phyloP scores from a whole-genome alignment of 2,329 filamentous ascomycete genomes.

The Xylaria hypoxylon region DNA sequence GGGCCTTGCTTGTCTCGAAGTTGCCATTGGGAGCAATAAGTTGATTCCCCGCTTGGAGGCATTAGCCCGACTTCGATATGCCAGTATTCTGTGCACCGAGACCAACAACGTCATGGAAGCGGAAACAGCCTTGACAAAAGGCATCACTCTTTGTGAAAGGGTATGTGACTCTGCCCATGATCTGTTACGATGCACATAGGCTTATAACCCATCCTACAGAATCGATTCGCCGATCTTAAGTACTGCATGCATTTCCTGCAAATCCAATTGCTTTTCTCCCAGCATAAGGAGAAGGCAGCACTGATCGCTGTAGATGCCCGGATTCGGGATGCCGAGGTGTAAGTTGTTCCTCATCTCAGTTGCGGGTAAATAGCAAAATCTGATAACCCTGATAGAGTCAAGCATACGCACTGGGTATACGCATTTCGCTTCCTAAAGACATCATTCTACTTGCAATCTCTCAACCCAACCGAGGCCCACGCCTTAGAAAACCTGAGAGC shows the following conservation, averaged over 20 bases:
- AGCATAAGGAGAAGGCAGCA: conserved; percentile 77
- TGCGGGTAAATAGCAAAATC: conserved; percentile 20
- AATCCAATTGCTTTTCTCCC: conserved; percentile 73
- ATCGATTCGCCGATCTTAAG: conserved; percentile 73
- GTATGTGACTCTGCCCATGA: conserved; percentile 51
- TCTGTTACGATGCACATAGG: conserved; percentile 17
- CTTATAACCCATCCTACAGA: conserved; percentile 53
- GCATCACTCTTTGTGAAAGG: conserved; percentile 75
- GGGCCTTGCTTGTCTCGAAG: conserved; percentile 77
- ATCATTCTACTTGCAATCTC: conserved; percentile 73
- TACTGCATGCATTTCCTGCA: conserved; percentile 82
- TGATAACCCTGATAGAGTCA: conserved; percentile 56
- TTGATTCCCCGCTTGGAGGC: conserved; percentile 76
- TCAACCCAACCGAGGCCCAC: conserved; percentile 69
- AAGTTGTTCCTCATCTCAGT: conserved; percentile 48
- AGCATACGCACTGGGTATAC: conserved; percentile 79
- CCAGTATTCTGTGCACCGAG: conserved; percentile 77
- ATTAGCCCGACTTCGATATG: conserved; percentile 76
- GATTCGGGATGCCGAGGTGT: conserved; percentile 76
- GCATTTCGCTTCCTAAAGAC: conserved; percentile 80
- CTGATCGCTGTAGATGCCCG: conserved; percentile 77
- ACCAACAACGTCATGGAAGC: conserved; percentile 80
- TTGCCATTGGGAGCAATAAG: conserved; percentile 71
- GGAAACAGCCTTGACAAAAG: conserved; percentile 77
- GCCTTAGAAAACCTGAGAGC: conserved; percentile 76